phyloP scores from a whole-genome alignment of 805 yeast genomes.

The Wickerhamomyces alni region DNA sequence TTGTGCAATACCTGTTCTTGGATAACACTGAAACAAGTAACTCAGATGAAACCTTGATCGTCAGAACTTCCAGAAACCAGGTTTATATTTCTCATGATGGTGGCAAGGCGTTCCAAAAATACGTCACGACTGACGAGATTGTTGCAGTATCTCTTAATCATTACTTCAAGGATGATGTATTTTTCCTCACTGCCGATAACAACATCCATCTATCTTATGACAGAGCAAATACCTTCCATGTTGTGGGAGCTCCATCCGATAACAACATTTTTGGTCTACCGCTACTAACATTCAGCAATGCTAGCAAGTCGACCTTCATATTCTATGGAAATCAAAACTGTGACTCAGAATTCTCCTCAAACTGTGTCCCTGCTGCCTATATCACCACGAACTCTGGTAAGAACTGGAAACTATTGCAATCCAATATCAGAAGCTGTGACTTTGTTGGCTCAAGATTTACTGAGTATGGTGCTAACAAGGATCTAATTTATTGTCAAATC shows the following conservation, averaged over 20 bases:
- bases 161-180: slow-evolving; percentile 42
- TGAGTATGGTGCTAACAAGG: slow-evolving; percentile 32
- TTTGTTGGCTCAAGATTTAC: slow-evolving; percentile 49
- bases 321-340: slow-evolving; percentile 64
- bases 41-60: slow-evolving; percentile 56
- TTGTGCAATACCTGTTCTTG: slow-evolving; percentile 53
- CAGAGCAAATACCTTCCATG: slow-evolving; percentile 43
- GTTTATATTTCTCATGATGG: slow-evolving; percentile 60
- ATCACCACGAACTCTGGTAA: slow-evolving; percentile 63
- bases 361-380: slow-evolving; percentile 53
- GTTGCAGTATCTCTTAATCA: slow-evolving; percentile 51
- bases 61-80: slow-evolving; percentile 45
- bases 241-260: slow-evolving; percentile 37
- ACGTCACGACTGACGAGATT: slow-evolving; percentile 30
- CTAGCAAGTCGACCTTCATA: slow-evolving; percentile 47
- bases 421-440: slow-evolving; percentile 53
- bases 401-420: slow-evolving; percentile 46
- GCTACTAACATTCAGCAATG: slow-evolving; percentile 56
- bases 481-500: slow-evolving; percentile 61
- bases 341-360: slow-evolving; percentile 13
- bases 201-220: slow-evolving; percentile 51
- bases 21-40: slow-evolving; percentile 30
- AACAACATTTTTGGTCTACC: slow-evolving; percentile 43
- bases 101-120: slow-evolving; percentile 14
- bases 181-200: slow-evolving; percentile 10